Evolutionary conservation across 352 stramenopile genomes (phyloP), one percentile per base, ranked within the genome.

Genomic region (Globisporangium emineosum): DNA sequence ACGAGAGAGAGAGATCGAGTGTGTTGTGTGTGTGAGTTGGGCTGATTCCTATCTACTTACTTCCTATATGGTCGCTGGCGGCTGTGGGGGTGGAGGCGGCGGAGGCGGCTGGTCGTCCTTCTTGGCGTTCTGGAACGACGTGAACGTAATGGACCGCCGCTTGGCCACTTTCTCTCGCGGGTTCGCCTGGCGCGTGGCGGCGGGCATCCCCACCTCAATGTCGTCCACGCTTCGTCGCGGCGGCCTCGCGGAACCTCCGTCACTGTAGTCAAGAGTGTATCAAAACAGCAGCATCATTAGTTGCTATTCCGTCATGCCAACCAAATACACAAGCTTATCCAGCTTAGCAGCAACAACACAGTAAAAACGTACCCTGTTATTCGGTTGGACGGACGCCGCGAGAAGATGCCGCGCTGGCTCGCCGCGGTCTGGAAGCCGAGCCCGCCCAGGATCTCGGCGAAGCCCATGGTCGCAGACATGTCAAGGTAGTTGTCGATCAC

Each of bases 401-500:
- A 72, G 19, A 89, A 75, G 25, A 89, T 65, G 25, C 78, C 72
- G 10, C 70, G 75, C 23, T 87, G 78, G 15, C 30, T 42, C 23
- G 79, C 73, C 6, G 77, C 71, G 4, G 75, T 73, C 49, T 81
- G 71, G 45, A 90, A 89, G 25, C 83, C 81, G 12, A 94, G 66
- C 1, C 76, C 77, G 17, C 74, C 79, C 15, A 90, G 49, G 49
- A 92, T 82, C 56, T 92, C 81, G 0, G 76, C 88, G 8, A 94
- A 71, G 55, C 81, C 79, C 61, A 89, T 79, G 35, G 78, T 90
- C 17, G 86, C 76, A 2, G 83, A 92, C 81, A 94, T 92, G 53
- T 94, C 81, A 43, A 94, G 68, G 60, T 91, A 94, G 70, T 94
- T 94, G 65, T 93, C 86, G 53, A 94, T 94, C 21, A 77, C 86